Conservation (phyloP, 1,284 basidiomycete species). For the Ceratobasidium sp. region DNA sequence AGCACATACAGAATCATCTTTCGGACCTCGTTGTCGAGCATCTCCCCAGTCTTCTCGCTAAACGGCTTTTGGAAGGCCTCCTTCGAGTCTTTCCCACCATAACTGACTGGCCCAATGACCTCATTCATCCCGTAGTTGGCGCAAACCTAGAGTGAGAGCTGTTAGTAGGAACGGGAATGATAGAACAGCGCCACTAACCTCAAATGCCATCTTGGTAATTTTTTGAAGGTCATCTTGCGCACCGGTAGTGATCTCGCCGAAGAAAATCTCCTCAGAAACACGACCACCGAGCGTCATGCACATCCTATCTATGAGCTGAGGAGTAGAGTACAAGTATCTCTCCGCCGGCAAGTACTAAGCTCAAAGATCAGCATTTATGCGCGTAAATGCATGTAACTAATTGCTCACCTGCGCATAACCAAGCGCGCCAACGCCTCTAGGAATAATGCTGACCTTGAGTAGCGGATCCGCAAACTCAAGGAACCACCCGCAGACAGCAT, state of each 20-base stretch:
- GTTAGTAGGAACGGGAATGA: conserved; percentile 9
- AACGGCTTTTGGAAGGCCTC: conserved; percentile 98
- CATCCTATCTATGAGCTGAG: conserved; percentile 95
- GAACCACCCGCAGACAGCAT: conserved; percentile 99
- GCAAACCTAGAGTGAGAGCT: conserved; percentile 56
- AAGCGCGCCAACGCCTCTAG: conserved; percentile 93
- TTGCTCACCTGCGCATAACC: conserved; percentile 89
- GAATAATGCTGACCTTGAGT: conserved; percentile 98
- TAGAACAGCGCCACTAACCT: conserved; percentile 65
- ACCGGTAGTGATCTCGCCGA: conserved; percentile 96
- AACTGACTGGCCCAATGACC: conserved; percentile 94
- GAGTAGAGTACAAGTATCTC: conserved; percentile 93
- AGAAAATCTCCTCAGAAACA: conserved; percentile 98
- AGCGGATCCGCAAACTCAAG: conserved; percentile 96
- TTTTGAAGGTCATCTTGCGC: conserved; percentile 98
- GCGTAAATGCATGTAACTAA: conserved; percentile 2
- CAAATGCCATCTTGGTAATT: conserved; percentile 97
- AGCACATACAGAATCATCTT: conserved; percentile 87
- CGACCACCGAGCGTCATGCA: conserved; percentile 99
- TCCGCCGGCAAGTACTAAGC: conserved; percentile 92
- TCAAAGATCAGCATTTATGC: conserved; percentile 22
- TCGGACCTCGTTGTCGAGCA: conserved; percentile 90
- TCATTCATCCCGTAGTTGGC: conserved; percentile 98
- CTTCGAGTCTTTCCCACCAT: conserved; percentile 85
- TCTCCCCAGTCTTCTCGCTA: conserved; percentile 96